Evolutionary conservation across 306 rosid genomes (phyloP).

Genomic region (Pyrus bretschneideri): DNA sequence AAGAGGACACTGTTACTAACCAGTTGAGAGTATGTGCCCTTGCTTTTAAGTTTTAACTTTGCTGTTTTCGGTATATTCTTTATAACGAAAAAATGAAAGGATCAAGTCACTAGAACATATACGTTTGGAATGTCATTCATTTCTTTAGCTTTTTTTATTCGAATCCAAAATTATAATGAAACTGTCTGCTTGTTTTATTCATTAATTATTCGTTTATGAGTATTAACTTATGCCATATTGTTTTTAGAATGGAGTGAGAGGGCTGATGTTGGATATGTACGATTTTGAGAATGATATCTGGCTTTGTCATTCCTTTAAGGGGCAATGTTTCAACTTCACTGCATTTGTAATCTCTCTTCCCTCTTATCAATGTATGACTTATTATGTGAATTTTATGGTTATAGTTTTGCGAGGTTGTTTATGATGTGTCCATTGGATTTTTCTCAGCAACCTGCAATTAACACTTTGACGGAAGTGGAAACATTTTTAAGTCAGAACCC

Average conservation of each 20-base stretch:
- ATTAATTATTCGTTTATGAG: not conserved
- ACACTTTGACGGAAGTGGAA: slow-evolving; percentile 85
- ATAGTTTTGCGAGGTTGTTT: slow-evolving; percentile 2
- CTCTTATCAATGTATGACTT: slow-evolving; percentile 7
- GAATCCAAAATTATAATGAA: not conserved
- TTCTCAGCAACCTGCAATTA: slow-evolving; percentile 90
- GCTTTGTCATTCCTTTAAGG: slow-evolving; percentile 92
- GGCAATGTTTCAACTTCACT: slow-evolving; percentile 94
- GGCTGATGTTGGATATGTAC: slow-evolving; percentile 97
- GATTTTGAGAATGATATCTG: slow-evolving; percentile 82
- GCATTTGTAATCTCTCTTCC: slow-evolving; percentile 65
- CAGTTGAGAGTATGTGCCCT: slow-evolving; percentile 53
- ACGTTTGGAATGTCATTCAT: slow-evolving; percentile 4
- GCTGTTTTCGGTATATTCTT: not conserved
- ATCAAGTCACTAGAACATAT: not conserved
- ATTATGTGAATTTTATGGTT: slow-evolving; percentile 7
- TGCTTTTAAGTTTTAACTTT: not conserved
- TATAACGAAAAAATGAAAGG: not conserved
- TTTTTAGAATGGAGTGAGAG: slow-evolving; percentile 91
- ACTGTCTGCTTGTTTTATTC: not conserved
- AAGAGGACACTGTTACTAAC: slow-evolving; percentile 87
- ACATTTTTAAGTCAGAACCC: slow-evolving; percentile 73
- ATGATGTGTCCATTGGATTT: slow-evolving; percentile 23
- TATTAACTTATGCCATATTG: not conserved
- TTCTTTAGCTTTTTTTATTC: slow-evolving; percentile 4